Evolutionary conservation across 345 rosid species (phyloP).

Genomic region (Aquilaria sinensis): DNA sequence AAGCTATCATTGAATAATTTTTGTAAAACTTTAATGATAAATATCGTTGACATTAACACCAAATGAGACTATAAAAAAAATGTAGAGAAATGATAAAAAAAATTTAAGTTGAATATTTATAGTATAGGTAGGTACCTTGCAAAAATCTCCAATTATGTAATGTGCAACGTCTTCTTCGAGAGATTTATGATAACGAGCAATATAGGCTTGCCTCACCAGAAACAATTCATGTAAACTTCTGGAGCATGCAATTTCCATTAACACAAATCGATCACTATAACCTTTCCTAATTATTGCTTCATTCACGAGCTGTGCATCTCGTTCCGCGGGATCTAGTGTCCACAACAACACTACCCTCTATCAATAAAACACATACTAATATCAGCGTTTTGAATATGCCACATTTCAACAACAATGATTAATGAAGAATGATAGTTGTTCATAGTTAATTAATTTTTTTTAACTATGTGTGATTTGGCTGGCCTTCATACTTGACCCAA

Average conservation of each 20-base stretch:
- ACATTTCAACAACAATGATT: no score
- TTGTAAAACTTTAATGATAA: no score
- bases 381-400: no score
- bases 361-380: constrained; percentile 2
- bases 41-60: no score
- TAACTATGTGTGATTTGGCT: no score
- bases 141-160: constrained; percentile 63
- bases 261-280: constrained; percentile 48
- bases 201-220: constrained; percentile 64
- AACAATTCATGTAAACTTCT: constrained; percentile 58
- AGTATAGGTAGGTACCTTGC: constrained; percentile 44
- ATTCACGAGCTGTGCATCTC: constrained; percentile 70
- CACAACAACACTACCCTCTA: constrained; percentile 61
- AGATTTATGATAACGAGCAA: constrained; percentile 66
- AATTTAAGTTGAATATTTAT: no score
- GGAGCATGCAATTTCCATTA: constrained; percentile 82
- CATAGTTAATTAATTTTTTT: no score
- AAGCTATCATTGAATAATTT: no score
- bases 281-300: constrained; percentile 70
- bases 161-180: constrained; percentile 88
- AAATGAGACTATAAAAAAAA: no score
- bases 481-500: no score
- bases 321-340: constrained; percentile 71
- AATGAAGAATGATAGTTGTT: no score
- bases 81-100: no score